Evolutionary conservation across 83 land plant genomes (phyloP).

Genomic region (Picea engelmannii): DNA sequence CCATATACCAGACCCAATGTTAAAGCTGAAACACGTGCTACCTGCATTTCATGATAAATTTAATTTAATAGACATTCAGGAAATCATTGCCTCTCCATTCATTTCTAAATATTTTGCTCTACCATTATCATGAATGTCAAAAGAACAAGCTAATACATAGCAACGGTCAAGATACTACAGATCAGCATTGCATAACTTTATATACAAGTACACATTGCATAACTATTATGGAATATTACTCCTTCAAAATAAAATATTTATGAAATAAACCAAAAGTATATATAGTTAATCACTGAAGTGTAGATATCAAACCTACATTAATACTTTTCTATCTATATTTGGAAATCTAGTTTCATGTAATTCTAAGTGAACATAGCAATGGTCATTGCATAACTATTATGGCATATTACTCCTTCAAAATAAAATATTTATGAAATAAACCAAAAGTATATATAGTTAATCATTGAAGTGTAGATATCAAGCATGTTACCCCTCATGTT

Average conservation of each 20-base stretch:
- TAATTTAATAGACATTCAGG: background rate
- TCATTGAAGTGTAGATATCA: too few relatives aligned
- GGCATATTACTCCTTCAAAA: too few relatives aligned
- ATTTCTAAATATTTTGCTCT: background rate
- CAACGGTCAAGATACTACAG: background rate
- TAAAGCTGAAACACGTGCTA: conserved; percentile 14
- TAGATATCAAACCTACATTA: too few relatives aligned
- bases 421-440: too few relatives aligned
- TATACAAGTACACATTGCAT: background rate
- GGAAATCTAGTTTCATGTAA: too few relatives aligned
- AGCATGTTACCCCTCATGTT: too few relatives aligned
- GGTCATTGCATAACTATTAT: background rate
- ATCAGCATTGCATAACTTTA: background rate
- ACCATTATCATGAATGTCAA: background rate
- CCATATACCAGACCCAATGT: conserved; percentile 15
- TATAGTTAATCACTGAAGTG: too few relatives aligned
- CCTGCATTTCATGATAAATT: conserved; percentile 11
- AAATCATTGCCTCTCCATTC: background rate
- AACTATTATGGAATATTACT: background rate
- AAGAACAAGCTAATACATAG: background rate
- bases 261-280: too few relatives aligned
- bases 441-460: too few relatives aligned
- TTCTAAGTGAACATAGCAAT: too few relatives aligned
- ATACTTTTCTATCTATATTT: too few relatives aligned
- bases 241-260: too few relatives aligned